Percentiles rank a stretch among this genome's conserved stretches.
phyloP scores from a whole-genome alignment of 2,329 filamentous ascomycete genomes.

The Pestalotiopsis fici region DNA sequence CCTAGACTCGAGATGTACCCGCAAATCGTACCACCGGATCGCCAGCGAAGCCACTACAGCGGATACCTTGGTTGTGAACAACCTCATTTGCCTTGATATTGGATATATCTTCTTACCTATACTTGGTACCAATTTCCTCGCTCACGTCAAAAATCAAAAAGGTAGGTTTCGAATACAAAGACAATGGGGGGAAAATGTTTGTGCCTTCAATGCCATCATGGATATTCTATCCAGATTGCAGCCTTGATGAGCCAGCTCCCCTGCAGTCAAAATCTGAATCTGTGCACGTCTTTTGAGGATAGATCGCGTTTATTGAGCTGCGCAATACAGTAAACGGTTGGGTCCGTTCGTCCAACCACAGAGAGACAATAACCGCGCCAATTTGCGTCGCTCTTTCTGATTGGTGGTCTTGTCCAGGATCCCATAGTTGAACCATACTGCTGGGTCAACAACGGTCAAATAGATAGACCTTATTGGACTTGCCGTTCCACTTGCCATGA shows the following conservation, averaged over 20 bases:
- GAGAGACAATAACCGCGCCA: conserved; percentile 9
- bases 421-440: conserved; percentile 7
- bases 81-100: no score
- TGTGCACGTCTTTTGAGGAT: background rate
- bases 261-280: background rate
- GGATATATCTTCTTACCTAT: no score
- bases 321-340: background rate
- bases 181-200: no score
- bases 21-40: no score
- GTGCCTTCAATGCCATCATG: background rate
- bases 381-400: background rate
- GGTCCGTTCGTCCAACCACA: conserved; percentile 4
- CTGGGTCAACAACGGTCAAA: conserved; percentile 4
- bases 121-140: no score
- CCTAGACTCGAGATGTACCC: no score
- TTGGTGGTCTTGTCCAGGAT: conserved; percentile 7
- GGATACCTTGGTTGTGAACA: no score
- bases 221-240: background rate
- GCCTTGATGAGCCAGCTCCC: background rate
- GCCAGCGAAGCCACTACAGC: no score
- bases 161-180: no score
- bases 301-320: background rate
- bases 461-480: background rate
- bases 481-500: background rate
- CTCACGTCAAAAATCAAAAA: no score